A percentile compares a stretch with the other conserved stretches of the same genome.
phyloP scores from a whole-genome alignment of 345 rosid genomes.

The Aethionema arabicum region DNA sequence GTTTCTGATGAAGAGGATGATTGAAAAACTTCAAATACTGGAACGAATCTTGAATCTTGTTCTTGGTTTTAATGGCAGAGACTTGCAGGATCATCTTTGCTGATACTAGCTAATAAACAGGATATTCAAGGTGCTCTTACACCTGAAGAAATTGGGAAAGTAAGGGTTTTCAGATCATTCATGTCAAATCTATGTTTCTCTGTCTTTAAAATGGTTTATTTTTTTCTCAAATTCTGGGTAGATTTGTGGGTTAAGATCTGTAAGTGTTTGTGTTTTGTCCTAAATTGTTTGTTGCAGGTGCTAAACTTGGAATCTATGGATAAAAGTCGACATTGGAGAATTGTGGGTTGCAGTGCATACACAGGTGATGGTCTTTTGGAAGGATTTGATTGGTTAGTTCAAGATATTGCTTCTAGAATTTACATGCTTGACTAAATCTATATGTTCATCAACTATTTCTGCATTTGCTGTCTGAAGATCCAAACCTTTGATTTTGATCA shows the following conservation, averaged over 20 bases:
- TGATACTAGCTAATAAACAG: constrained; percentile 87
- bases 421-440: constrained; percentile 67
- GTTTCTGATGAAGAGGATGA: constrained; percentile 8
- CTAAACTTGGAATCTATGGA: constrained; percentile 83
- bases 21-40: neutral
- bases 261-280: neutral
- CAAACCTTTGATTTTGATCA: neutral
- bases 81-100: constrained; percentile 84
- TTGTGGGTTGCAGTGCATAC: constrained; percentile 86
- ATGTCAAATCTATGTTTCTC: neutral
- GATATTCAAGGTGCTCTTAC: constrained; percentile 86
- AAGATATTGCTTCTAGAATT: constrained; percentile 87
- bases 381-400: constrained; percentile 94
- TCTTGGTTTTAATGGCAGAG: constrained; percentile 52
- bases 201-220: neutral
- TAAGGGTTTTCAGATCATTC: constrained; percentile 30
- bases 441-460: neutral
- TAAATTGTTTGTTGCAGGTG: constrained; percentile 44
- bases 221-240: neutral
- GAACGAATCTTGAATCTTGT: constrained; percentile 6
- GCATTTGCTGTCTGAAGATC: neutral
- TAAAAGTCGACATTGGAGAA: constrained; percentile 81
- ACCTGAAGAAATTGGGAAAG: constrained; percentile 83
- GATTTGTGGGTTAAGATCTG: constrained; percentile 6
- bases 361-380: constrained; percentile 85